Conservation (phyloP, 345 rosid genomes). For the Hibiscus syriacus region DNA sequence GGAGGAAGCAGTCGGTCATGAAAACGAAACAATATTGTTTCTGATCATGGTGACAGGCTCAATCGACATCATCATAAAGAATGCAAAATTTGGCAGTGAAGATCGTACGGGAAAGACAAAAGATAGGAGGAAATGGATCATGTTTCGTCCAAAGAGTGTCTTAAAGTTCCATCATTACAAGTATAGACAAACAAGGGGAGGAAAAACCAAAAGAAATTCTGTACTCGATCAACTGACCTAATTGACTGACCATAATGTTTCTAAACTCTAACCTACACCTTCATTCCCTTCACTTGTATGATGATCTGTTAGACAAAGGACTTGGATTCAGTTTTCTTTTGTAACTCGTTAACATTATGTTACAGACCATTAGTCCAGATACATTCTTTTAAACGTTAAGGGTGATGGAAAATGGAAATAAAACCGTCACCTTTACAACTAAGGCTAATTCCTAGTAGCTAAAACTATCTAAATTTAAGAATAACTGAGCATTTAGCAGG, state of each 20-base stretch:
- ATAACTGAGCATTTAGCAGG: conserved; percentile 43
- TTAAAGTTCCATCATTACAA: conserved; percentile 46
- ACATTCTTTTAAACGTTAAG: conserved; percentile 28
- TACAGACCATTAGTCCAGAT: conserved; percentile 71
- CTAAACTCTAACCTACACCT: conserved; percentile 21
- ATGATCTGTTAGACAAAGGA: conserved; percentile 77
- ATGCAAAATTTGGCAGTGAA: conserved; percentile 6
- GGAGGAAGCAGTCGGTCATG: conserved; percentile 2
- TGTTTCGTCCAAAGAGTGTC: conserved; percentile 42
- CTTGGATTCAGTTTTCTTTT: conserved; percentile 28
- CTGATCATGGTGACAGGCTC: background rate
- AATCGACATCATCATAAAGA: background rate
- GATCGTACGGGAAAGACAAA: conserved; percentile 18
- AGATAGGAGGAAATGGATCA: conserved; percentile 20
- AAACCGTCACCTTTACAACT: conserved; percentile 41
- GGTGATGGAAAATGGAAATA: conserved; percentile 67
- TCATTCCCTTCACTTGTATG: conserved; percentile 34
- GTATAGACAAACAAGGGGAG: conserved; percentile 49
- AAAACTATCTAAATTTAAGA: conserved; percentile 22
- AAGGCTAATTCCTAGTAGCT: conserved; percentile 37
- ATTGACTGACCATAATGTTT: conserved; percentile 16
- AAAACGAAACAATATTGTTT: background rate
- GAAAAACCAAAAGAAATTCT: conserved; percentile 37
- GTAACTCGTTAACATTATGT: conserved; percentile 58
- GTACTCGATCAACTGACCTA: conserved; percentile 46